These are phyloP conservation scores for Veloboletus limbatus DNA, from an alignment of 1,284 basidiomycete genomes.

Conservation along the genomic window DNA sequence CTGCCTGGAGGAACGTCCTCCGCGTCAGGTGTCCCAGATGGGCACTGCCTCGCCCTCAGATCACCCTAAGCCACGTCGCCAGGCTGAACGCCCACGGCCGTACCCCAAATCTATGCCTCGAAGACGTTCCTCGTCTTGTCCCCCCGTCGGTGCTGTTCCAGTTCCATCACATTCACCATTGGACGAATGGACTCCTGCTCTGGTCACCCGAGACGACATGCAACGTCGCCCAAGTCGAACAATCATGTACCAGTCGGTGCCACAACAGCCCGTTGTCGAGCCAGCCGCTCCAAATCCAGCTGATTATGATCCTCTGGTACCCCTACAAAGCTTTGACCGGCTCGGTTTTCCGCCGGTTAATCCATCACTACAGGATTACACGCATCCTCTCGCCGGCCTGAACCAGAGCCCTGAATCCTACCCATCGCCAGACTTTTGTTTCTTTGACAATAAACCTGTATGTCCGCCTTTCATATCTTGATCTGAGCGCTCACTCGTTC, in stretches of 20 bases:
- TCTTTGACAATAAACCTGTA: slow-evolving; percentile 20
- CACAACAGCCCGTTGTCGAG: slow-evolving; percentile 5
- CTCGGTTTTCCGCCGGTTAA: slow-evolving; percentile 6
- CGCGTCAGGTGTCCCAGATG: slow-evolving; percentile 40
- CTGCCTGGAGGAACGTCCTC: slow-evolving; percentile 23
- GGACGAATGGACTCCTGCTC: slow-evolving; percentile 17
- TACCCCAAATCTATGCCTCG: slow-evolving; percentile 22
- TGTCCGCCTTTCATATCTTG: not conserved
- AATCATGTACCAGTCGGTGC: slow-evolving; percentile 37
- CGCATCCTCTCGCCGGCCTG: slow-evolving; percentile 2
- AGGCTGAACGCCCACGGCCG: slow-evolving; percentile 21
- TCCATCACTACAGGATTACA: slow-evolving; percentile 2
- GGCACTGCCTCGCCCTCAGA: slow-evolving; percentile 2
- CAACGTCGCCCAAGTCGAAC: slow-evolving; percentile 37
- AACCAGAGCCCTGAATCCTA: slow-evolving; percentile 6
- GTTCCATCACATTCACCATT: slow-evolving; percentile 20
- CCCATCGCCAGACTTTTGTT: not conserved
- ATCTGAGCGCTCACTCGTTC: not conserved
- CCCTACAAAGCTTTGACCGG: slow-evolving; percentile 14
- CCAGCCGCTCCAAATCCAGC: not conserved
- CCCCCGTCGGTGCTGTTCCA: slow-evolving; percentile 35
- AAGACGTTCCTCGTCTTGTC: slow-evolving; percentile 41
- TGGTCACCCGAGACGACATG: slow-evolving; percentile 38
- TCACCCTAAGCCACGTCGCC: slow-evolving; percentile 6
- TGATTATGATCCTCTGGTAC: not conserved